phyloP scores from a whole-genome alignment of 805 yeast genomes.

The Candida qinlingensis region DNA sequence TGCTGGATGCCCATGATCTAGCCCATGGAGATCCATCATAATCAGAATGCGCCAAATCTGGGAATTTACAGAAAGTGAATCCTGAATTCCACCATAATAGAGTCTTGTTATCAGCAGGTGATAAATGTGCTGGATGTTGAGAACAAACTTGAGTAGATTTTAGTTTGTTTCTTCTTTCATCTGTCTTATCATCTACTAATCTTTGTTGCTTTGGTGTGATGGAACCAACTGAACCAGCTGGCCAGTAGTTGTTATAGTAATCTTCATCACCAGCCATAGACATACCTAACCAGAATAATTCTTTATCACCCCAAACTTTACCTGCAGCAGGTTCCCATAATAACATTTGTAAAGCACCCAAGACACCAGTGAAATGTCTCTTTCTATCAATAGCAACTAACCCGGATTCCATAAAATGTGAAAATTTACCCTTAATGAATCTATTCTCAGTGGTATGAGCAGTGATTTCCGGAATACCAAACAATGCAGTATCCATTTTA shows the following conservation, averaged over 20 bases:
- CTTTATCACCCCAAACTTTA: conserved; percentile 63
- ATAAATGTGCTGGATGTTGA: conserved; percentile 54
- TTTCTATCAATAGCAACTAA: conserved; percentile 40
- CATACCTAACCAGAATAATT: conserved; percentile 60
- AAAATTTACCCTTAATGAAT: conserved; percentile 32
- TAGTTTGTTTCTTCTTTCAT: conserved; percentile 13
- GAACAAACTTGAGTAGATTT: conserved; percentile 44
- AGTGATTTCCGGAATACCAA: conserved; percentile 32
- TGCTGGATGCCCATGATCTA: conserved; percentile 1
- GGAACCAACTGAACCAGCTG: conserved; percentile 59
- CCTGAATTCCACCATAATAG: conserved; percentile 60
- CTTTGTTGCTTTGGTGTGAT: conserved; percentile 23
- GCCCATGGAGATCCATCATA: conserved; percentile 24
- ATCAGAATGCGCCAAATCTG: conserved; percentile 28
- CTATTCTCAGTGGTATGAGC: conserved; percentile 33
- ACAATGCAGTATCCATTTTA: conserved; percentile 30
- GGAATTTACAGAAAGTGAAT: conserved; percentile 40
- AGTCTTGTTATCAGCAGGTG: conserved; percentile 40
- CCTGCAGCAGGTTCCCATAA: conserved; percentile 36
- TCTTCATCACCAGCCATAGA: conserved; percentile 48
- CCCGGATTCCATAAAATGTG: conserved; percentile 42
- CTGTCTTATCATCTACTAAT: conserved; percentile 13
- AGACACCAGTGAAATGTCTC: conserved; percentile 43
- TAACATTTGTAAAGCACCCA: conserved; percentile 37
- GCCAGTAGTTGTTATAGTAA: conserved; percentile 43